Percentiles rank a stretch among this genome's conserved stretches.
phyloP scores from a whole-genome alignment of 129 eudicot genomes.

The Flaveria ramosissima region DNA sequence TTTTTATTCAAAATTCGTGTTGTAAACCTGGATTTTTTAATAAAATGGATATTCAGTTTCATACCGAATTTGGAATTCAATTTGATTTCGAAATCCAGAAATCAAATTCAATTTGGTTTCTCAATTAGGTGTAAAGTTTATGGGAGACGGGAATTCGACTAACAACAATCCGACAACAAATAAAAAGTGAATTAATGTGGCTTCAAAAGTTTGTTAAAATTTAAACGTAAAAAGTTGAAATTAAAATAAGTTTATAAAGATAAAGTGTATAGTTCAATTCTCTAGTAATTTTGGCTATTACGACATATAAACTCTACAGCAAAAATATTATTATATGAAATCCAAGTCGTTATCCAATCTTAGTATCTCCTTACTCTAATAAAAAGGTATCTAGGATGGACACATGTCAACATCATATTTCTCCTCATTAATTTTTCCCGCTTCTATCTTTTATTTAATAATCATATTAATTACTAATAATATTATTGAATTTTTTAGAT shows the following conservation, averaged over 20 bases:
- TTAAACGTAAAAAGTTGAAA: background rate
- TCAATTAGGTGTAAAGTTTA: background rate
- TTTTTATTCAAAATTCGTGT: too few species aligned
- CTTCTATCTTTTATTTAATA: too few species aligned
- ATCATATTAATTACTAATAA: too few species aligned
- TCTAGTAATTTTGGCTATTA: background rate
- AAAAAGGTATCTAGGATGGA: too few species aligned
- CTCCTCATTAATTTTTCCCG: too few species aligned
- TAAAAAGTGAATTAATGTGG: background rate
- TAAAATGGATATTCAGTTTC: background rate
- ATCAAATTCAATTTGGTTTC: background rate
- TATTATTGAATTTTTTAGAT: too few species aligned
- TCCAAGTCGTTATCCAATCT: too few species aligned
- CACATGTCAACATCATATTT: too few species aligned
- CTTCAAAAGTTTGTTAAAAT: background rate
- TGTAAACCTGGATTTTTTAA: too few species aligned
- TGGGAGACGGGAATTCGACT: background rate
- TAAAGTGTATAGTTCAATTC: background rate
- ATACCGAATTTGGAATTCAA: background rate
- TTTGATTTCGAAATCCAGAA: background rate
- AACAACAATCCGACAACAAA: background rate
- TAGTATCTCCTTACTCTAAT: too few species aligned
- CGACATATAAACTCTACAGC: too few species aligned
- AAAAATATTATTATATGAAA: too few species aligned
- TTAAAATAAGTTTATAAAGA: background rate